Base-by-base conservation (phyloP, 306 rosid genomes). In the Oxytropis ochrocephala region DNA sequence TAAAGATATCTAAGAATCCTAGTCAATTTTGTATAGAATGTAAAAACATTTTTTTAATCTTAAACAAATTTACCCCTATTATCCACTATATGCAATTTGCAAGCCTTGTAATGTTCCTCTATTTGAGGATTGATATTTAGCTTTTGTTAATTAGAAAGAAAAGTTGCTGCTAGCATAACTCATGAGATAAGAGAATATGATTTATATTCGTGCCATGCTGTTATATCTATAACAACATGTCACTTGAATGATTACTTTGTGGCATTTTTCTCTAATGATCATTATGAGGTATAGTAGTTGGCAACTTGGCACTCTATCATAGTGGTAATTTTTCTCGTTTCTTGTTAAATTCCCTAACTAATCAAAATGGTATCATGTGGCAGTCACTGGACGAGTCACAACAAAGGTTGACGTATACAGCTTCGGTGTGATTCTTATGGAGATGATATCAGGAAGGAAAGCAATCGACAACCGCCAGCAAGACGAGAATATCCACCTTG, bases 381-480 rank as follows among this genome's bases (percentile, higher is more conserved):
- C 90, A 93, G 98, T 77, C n/a, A 93, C 98, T 0, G 98, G 98
- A 75, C 85, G 96, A 51, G 90, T 93, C 56, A 88, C 97, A 2
- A 82, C 88, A 27, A 93, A 93, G 88, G 91, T 93, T 14, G 97
- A 90, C 48, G 83, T 90, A 8, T 90, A 90, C 32, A 93, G 97
- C 83, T 93, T 85, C 0, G 98, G 98, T 3, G 98, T 93, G 80
- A 86, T 93, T 66, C 84, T 93, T 5, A 90, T 93, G 98, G 98
- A 93, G 87, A 74, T 93, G 80, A 75, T 93, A 43, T 85, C 94
- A 0, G 97, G 98, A 57, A 78, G 88, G 57, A 90, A 52, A 67
- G 96, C 96, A 50, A 78, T 93, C 2, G 98, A 93, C 47, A 88
- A 88, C 6, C 83, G 83, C 78, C 91, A 86, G 62, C 78, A 89